Base-by-base conservation (phyloP, 83 land plant genomes). In the Thuja plicata region DNA sequence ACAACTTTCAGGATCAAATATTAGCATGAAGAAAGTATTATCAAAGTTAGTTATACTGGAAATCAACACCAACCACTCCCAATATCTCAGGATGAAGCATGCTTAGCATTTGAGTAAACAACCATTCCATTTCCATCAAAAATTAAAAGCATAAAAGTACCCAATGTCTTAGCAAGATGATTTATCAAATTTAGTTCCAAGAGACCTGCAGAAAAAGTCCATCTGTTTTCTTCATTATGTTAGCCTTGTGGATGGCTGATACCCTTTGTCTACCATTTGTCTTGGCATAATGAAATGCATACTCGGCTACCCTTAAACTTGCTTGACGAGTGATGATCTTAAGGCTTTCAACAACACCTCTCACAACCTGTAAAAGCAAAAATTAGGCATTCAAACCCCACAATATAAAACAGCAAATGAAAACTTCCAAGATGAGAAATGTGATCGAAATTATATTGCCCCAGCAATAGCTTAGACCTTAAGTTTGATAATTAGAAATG, bases 141-240 rank as follows among this genome's bases (percentile, higher is more conserved):
- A 30, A 70, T 19, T 66, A 74, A 8, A 89, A 74, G 87, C 74
- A 90, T 38, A 48, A 8, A 83, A 80, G 15, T 32, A 6, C 71
- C 12, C 66, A 37, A 40, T 52, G 62, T 48, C 62, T 32, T 15
- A 43, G 38, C 85, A 80, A 24, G 21, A 87, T 24, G 85, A 21
- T 74, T 19, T 16, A 38, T 38, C 60, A 80, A 82, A 88, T 78
- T 6, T 54, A 52, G 41, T 48, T 55, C 19, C 32, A 86, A 89
- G 35, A n/a, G 85, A 98, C 99, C 97, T 97, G 92, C 85, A 98
- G 92, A 81, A 98, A 97, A 88, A 98, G 94, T 7, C 99, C 99
- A 94, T 98, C 99, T 34, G 99, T 96, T 89, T 97, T 97, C 92
- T 96, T 97, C 99, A 98, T 98, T 86, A 98, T 97, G 88, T 96